Evolutionary conservation across 129 eudicot species (phyloP).

Genomic region (Lonicera japonica): DNA sequence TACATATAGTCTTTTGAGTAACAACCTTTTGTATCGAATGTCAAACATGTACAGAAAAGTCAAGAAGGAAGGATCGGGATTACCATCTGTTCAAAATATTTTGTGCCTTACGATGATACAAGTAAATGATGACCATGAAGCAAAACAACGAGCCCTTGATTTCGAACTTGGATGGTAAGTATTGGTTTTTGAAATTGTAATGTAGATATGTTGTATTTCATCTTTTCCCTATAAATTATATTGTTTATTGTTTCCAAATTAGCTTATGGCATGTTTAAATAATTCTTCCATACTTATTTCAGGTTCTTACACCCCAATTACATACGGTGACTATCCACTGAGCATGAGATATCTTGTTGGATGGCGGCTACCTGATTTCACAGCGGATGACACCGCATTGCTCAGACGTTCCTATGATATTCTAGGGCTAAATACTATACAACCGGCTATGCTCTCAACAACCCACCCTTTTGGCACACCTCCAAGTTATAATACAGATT

Average conservation of each 20-base stretch:
- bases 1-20: background rate
- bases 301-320: conserved; percentile 18
- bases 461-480: background rate
- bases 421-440: conserved; percentile 36
- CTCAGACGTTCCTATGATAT: conserved; percentile 30
- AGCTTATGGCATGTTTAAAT: too few relatives aligned
- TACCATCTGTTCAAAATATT: background rate
- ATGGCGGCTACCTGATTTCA: conserved; percentile 23
- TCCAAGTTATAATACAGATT: conserved; percentile 19
- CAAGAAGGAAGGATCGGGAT: conserved; percentile 7
- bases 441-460: conserved; percentile 19
- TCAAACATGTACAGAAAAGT: background rate
- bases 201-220: background rate
- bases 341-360: conserved; percentile 13
- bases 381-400: conserved; percentile 9
- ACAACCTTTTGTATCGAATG: background rate
- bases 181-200: background rate
- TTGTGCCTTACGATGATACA: background rate
- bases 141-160: background rate
- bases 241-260: background rate
- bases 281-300: too few relatives aligned
- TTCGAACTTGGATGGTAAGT: conserved; percentile 3
- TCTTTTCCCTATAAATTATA: background rate
- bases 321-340: conserved; percentile 17
- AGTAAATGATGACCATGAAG: background rate